Percentiles rank a stretch among this genome's conserved stretches.
These are phyloP conservation scores for Suillus paluster DNA, from an alignment of 768 basidiomycete species.

Conservation along the genomic window DNA sequence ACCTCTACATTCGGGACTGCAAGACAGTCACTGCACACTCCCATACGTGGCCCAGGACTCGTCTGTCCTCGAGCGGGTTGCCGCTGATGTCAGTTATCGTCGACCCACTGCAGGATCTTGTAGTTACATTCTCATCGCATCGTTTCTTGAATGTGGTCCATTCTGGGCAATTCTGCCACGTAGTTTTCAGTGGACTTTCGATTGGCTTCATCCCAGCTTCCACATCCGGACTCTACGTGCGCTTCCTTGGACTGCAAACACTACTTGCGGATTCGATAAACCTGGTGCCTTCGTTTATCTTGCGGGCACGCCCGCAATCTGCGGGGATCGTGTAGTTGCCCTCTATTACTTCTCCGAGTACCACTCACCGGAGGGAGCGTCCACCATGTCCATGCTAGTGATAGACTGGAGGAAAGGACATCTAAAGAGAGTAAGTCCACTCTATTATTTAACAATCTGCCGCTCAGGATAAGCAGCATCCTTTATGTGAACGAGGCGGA, in stretches of 20 bases:
- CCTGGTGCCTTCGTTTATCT: not conserved
- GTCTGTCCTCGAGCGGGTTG: not conserved
- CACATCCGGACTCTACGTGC: not conserved
- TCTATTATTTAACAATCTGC: not conserved
- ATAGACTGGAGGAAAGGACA: constrained; percentile 2
- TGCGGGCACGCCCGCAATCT: not conserved
- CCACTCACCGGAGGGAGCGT: not conserved
- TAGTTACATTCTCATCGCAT: not conserved
- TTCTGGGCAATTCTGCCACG: not conserved
- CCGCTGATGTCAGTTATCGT: not conserved
- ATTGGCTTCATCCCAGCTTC: constrained; percentile 1
- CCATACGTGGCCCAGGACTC: not conserved
- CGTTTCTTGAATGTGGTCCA: not conserved
- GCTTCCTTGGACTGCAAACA: not conserved
- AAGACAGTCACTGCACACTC: not conserved
- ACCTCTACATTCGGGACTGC: not conserved
- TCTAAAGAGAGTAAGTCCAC: not conserved
- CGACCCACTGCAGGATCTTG: constrained; percentile 4
- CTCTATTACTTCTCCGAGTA: not conserved
- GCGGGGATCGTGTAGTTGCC: not conserved
- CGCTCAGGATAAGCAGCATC: not conserved
- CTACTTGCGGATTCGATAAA: not conserved
- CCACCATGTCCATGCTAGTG: not conserved
- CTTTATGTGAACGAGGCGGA: not conserved
- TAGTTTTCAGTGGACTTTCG: not conserved